Conservation (phyloP, 257 asterid species). For the Ocimum tenuiflorum region DNA sequence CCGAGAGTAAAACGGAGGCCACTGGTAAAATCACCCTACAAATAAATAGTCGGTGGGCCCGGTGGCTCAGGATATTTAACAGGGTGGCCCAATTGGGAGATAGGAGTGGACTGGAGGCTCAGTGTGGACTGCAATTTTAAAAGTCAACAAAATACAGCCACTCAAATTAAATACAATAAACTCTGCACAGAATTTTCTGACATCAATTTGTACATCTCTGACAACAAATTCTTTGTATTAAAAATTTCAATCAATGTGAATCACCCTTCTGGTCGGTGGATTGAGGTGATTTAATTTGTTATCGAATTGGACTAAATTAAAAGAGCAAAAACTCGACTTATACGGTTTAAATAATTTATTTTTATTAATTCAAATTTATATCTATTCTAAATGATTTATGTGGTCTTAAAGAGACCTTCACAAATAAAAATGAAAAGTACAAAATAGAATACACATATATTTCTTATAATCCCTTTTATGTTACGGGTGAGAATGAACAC, state of each 20-base stretch:
- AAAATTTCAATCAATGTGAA: neutral
- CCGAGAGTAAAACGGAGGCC: too few relatives aligned
- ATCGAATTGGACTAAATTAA: too few relatives aligned
- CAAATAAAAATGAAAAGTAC: too few relatives aligned
- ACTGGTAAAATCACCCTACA: too few relatives aligned
- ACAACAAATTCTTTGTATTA: neutral
- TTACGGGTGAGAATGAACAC: too few relatives aligned
- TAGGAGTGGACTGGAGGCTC: neutral
- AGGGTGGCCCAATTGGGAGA: neutral
- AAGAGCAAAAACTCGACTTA: too few relatives aligned
- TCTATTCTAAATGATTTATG: too few relatives aligned
- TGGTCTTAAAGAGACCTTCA: too few relatives aligned
- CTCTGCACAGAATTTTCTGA: conserved; percentile 4
- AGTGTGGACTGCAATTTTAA: conserved; percentile 7
- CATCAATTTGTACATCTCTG: neutral
- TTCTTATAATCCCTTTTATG: too few relatives aligned
- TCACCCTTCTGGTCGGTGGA: neutral
- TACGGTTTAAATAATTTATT: too few relatives aligned
- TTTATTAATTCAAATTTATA: too few relatives aligned
- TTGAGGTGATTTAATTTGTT: neutral
- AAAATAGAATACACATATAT: too few relatives aligned
- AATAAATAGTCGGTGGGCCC: neutral
- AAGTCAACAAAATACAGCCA: conserved; percentile 29
- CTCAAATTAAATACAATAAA: neutral
- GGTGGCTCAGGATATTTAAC: neutral